phyloP scores from a whole-genome alignment of 331 rosid species.

The Rosa hybrid region DNA sequence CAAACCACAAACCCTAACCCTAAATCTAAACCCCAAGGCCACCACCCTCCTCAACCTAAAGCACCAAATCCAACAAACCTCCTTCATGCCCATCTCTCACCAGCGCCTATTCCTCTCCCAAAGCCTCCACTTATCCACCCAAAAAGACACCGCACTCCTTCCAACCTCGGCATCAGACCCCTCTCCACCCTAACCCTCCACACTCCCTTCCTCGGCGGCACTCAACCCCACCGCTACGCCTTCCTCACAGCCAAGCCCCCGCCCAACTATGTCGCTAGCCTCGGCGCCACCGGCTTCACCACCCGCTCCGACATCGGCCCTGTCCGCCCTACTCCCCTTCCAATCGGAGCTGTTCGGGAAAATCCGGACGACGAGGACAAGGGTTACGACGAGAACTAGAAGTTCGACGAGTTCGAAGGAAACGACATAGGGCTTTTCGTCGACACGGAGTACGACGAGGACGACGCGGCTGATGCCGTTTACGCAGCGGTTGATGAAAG shows the following conservation, averaged over 20 bases:
- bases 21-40: constrained; percentile 51
- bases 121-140: constrained; percentile 29
- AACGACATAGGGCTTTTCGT: constrained; percentile 71
- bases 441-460: neutral
- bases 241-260: constrained; percentile 83
- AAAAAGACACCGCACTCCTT: constrained; percentile 39
- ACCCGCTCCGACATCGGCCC: constrained; percentile 84
- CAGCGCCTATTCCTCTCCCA: constrained; percentile 62
- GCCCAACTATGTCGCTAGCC: constrained; percentile 71
- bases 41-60: constrained; percentile 55
- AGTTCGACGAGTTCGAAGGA: constrained; percentile 23
- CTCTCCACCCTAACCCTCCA: constrained; percentile 65
- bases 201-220: constrained; percentile 58
- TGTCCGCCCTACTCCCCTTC: constrained; percentile 58
- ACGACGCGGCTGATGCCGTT: neutral
- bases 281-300: constrained; percentile 86
- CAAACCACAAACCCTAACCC: constrained; percentile 48
- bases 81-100: constrained; percentile 39
- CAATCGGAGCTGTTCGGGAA: constrained; percentile 25
- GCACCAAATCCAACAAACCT: constrained; percentile 38
- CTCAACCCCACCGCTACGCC: constrained; percentile 65
- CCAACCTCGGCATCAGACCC: constrained; percentile 49
- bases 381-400: neutral
- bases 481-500: neutral
- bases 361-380: constrained; percentile 70